Conservation (phyloP, 2,329 filamentous ascomycete genomes). For the Peltaster fructicola region DNA sequence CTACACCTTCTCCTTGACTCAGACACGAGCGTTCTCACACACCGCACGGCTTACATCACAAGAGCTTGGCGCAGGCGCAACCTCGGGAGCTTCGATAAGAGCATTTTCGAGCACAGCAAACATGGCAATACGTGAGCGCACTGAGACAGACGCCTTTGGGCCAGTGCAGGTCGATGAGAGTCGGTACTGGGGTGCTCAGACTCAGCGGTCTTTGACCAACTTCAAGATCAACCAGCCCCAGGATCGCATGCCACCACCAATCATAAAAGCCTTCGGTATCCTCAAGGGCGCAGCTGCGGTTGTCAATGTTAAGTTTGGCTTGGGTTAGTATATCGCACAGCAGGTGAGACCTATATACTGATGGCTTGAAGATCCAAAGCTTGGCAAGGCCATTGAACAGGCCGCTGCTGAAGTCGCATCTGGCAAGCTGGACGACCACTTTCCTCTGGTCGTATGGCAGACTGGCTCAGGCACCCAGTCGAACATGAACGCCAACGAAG, state of each 20-base stretch:
- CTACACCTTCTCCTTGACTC: too few species aligned
- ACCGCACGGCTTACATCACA: too few species aligned
- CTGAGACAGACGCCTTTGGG: slow-evolving; percentile 94
- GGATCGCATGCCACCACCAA: slow-evolving; percentile 89
- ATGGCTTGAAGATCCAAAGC: slow-evolving; percentile 49
- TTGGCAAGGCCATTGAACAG: slow-evolving; percentile 86
- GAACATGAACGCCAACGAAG: slow-evolving; percentile 99
- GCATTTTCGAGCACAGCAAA: slow-evolving; percentile 17
- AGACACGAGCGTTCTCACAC: too few species aligned
- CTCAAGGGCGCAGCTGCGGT: slow-evolving; percentile 91
- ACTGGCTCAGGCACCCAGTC: slow-evolving; percentile 97
- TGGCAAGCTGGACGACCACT: slow-evolving; percentile 88
- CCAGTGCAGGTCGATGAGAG: slow-evolving; percentile 80
- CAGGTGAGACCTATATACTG: slow-evolving; percentile 1
- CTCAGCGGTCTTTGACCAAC: slow-evolving; percentile 87
- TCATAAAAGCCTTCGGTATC: slow-evolving; percentile 87
- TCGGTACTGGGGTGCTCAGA: slow-evolving; percentile 98
- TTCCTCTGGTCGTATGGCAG: slow-evolving; percentile 98
- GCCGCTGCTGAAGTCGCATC: slow-evolving; percentile 85
- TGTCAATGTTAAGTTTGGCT: slow-evolving; percentile 87
- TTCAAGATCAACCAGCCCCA: slow-evolving; percentile 99
- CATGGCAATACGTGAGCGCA: slow-evolving; percentile 39
- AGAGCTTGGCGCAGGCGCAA: too few species aligned
- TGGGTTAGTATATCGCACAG: slow-evolving; percentile 37
- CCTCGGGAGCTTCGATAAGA: too few species aligned